These are phyloP conservation scores for Aphanomyces invadans DNA, from an alignment of 352 stramenopile species.

Conservation along the genomic window DNA sequence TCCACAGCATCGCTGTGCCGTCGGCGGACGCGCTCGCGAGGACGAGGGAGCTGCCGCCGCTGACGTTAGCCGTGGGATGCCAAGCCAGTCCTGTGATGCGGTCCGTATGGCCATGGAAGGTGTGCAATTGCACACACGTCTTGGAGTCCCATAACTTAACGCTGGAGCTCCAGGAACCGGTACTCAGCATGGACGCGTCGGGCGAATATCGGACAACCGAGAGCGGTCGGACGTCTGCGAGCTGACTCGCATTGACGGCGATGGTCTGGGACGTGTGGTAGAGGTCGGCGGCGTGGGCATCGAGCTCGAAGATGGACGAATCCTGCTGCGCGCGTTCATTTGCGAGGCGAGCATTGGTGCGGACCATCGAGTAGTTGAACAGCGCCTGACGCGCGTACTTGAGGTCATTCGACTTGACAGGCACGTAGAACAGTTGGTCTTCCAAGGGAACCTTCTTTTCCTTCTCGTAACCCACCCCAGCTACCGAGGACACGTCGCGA, in stretches of 20 bases:
- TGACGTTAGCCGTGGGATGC: conserved; percentile 51
- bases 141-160: conserved; percentile 92
- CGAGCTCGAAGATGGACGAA: conserved; percentile 34
- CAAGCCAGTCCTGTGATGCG: conserved; percentile 82
- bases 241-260: conserved; percentile 89
- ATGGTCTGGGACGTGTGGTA: conserved; percentile 64
- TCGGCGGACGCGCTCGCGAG: conserved; percentile 63
- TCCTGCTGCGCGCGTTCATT: conserved; percentile 42
- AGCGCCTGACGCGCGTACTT: conserved; percentile 77
- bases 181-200: conserved; percentile 66
- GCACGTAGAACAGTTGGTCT: conserved; percentile 83
- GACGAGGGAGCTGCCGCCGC: conserved; percentile 47
- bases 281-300: conserved; percentile 56
- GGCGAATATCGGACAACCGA: conserved; percentile 57
- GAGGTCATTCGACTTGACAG: conserved; percentile 63
- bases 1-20: conserved; percentile 69
- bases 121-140: conserved; percentile 51
- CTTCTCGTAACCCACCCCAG: conserved; percentile 26
- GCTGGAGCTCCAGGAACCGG: conserved; percentile 88
- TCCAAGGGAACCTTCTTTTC: conserved; percentile 31
- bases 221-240: conserved; percentile 89
- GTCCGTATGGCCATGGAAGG: conserved; percentile 82
- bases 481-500: conserved; percentile 49
- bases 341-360: conserved; percentile 51
- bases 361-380: conserved; percentile 63